Evolutionary conservation across 805 yeast species (phyloP).

Genomic region (Allodekkera sacchari): DNA sequence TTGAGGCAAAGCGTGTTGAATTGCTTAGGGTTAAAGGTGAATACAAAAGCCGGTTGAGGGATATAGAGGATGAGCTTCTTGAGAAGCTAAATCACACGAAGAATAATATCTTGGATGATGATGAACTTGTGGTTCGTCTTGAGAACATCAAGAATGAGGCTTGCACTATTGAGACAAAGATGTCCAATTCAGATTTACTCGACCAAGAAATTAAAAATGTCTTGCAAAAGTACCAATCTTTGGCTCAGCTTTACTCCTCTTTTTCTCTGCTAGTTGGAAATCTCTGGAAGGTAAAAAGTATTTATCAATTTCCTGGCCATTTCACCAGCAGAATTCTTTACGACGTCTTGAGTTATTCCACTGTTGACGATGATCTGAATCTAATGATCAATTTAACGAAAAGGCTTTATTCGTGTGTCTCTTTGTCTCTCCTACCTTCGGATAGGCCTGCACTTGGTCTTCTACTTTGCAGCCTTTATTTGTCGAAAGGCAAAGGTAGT

Average conservation of each 20-base stretch:
- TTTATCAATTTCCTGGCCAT: conserved; percentile 53
- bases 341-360: conserved; percentile 12
- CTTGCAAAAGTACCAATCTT: conserved; percentile 37
- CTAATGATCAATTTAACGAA: conserved; percentile 33
- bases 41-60: conserved; percentile 43
- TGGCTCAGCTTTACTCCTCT: conserved; percentile 48
- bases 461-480: conserved; percentile 22
- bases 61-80: conserved; percentile 53
- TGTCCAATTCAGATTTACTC: conserved; percentile 45
- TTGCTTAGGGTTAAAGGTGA: conserved; percentile 50
- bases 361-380: conserved; percentile 17
- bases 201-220: conserved; percentile 45
- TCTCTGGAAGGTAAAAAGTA: conserved; percentile 33
- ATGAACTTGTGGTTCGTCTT: conserved; percentile 46
- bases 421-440: conserved; percentile 36
- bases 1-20: conserved; percentile 49
- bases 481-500: neutral
- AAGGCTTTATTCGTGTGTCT: conserved; percentile 36
- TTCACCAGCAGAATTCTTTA: conserved; percentile 30
- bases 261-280: conserved; percentile 40
- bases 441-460: conserved; percentile 41
- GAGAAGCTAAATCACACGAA: conserved; percentile 45
- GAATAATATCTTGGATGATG: conserved; percentile 63
- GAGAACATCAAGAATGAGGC: conserved; percentile 63
- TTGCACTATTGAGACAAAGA: conserved; percentile 39